Conservation (phyloP, 169 alveolate genomes). For the Eimeria acervulina region DNA sequence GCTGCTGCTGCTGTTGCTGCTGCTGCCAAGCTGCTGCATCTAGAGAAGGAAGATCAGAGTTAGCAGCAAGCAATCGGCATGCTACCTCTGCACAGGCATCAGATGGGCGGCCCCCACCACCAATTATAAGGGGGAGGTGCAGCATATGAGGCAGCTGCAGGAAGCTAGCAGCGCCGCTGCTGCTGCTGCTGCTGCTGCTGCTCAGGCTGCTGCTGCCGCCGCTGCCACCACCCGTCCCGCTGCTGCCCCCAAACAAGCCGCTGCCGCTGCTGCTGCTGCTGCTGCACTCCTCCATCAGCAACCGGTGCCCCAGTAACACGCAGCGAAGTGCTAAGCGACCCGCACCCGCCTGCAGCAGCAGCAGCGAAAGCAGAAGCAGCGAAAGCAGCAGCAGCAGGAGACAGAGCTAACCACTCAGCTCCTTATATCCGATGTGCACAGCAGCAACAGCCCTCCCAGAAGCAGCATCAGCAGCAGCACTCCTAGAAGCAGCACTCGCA, state of each 20-base stretch:
- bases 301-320: constrained; percentile 69
- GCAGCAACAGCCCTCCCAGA: too few species aligned
- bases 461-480: too few species aligned
- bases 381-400: neutral
- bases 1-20: constrained; percentile 5
- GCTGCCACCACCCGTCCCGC: too few species aligned
- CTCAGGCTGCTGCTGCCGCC: too few species aligned
- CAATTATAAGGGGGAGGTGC: constrained; percentile 34
- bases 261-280: too few species aligned
- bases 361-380: too few species aligned
- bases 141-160: constrained; percentile 51
- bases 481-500: too few species aligned
- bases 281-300: constrained; percentile 63
- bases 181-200: too few species aligned
- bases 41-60: constrained; percentile 68
- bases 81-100: constrained; percentile 61
- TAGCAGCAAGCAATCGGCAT: constrained; percentile 65
- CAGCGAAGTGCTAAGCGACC: constrained; percentile 82
- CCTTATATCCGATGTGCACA: neutral
- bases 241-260: too few species aligned
- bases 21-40: too few species aligned
- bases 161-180: constrained; percentile 24
- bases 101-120: constrained; percentile 18
- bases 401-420: neutral
- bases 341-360: constrained; percentile 72